phyloP scores from a whole-genome alignment of 805 yeast genomes.

The Hanseniaspora lindneri region DNA sequence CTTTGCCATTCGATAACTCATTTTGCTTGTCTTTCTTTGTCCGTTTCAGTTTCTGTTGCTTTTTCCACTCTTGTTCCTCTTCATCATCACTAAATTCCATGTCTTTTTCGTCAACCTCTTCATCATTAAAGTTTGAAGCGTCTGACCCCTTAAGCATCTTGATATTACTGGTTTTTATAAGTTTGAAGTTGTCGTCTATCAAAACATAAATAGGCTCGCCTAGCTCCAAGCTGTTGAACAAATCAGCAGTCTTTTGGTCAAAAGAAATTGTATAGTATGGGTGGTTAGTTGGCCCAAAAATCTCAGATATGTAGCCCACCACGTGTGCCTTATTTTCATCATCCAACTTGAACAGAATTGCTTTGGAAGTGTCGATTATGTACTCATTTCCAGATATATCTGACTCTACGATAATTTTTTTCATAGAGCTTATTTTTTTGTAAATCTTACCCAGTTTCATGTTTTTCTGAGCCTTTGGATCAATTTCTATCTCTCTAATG shows the following conservation, averaged over 20 bases:
- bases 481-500: slow-evolving; percentile 43
- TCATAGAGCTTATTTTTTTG: slow-evolving; percentile 8
- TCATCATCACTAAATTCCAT: slow-evolving; percentile 95
- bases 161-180: slow-evolving; percentile 24
- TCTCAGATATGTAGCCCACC: slow-evolving; percentile 73
- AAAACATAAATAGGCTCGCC: slow-evolving; percentile 4
- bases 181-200: slow-evolving; percentile 12
- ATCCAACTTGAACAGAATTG: slow-evolving; percentile 65
- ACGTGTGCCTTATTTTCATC: slow-evolving; percentile 38
- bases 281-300: slow-evolving; percentile 72
- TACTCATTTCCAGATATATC: slow-evolving; percentile 19
- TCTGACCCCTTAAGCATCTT: slow-evolving; percentile 74
- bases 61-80: slow-evolving; percentile 61
- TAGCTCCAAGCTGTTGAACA: slow-evolving; percentile 15
- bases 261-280: slow-evolving; percentile 75
- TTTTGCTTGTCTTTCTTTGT: slow-evolving; percentile 29
- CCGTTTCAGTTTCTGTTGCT: slow-evolving; percentile 48
- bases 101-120: slow-evolving; percentile 84
- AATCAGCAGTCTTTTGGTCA: slow-evolving; percentile 19
- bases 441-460: slow-evolving; percentile 13
- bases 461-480: slow-evolving; percentile 40
- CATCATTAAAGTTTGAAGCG: slow-evolving; percentile 90
- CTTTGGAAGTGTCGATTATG: slow-evolving; percentile 21
- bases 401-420: slow-evolving; percentile 50
- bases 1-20: slow-evolving; percentile 17